Base-by-base conservation (phyloP, 2,329 filamentous ascomycete species). In the Tympanopsis confertula region DNA sequence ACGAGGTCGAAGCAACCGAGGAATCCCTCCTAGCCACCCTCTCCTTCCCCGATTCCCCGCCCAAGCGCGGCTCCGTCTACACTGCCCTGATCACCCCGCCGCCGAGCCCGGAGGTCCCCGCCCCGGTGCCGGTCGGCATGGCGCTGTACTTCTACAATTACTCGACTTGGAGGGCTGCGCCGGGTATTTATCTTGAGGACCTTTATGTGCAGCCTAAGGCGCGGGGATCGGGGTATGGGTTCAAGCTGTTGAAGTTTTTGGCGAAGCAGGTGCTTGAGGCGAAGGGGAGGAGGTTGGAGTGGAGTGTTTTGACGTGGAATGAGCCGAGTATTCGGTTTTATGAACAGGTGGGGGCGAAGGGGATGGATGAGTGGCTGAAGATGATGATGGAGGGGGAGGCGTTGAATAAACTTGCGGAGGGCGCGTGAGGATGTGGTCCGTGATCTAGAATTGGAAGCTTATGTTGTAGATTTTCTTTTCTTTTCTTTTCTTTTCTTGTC, bases 91-190 rank as follows among this genome's bases (percentile, higher is more conserved):
- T 33, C 7, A 10, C 7, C 7, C 30, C 30, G 10, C 30, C 30
- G 7, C 7, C 30, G 7, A 33, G 10, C 7, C 12, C 30, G 10
- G 30, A 33, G 30, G 17, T 7, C 30, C 30, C 30, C 12, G 12
- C 30, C 30, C 30, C 10, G 7, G 7, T 17, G 7, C 30, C 30
- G 37, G 13, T 41, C 10, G 43, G 39, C 24, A 35, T 38, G 37
- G 35, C 38, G n/a, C 41, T 45, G 18, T 45, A 37, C 36, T 41
- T 36, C 35, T 38, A 39, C 37, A 43, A 39, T 26, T 41, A 39
- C 39, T 41, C 43, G 18, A 40, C 43, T 2, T 45, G 43, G 43
- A 19, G 18, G 12, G 41, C 41, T 2, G 37, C 26, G 15, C 37
- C 39, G 14, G 43, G 43, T 1, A 17, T 45, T 19, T 38, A 19